phyloP scores from a whole-genome alignment of 2,329 filamentous ascomycete genomes.

The Penicillium sp. region DNA sequence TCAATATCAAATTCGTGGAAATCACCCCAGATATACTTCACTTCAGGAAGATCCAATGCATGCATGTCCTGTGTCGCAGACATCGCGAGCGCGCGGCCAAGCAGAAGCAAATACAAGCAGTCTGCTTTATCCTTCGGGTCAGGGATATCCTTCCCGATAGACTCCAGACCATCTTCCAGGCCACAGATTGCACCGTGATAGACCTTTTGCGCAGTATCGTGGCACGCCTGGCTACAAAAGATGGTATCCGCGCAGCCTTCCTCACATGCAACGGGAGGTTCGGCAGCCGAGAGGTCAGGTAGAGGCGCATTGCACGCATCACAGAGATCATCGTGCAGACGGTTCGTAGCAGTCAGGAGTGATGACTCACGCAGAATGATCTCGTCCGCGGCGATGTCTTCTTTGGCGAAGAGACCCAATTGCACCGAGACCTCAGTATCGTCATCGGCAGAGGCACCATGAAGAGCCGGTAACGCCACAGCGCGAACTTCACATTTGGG shows the following conservation, averaged over 20 bases:
- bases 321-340: constrained; percentile 81
- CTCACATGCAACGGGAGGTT: constrained; percentile 49
- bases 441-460: constrained; percentile 32
- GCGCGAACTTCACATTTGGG: constrained; percentile 80
- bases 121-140: constrained; percentile 60
- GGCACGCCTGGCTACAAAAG: constrained; percentile 61
- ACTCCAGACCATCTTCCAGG: constrained; percentile 51
- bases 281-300: constrained; percentile 54
- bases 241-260: constrained; percentile 57
- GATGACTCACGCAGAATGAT: constrained; percentile 79
- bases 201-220: constrained; percentile 53
- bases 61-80: constrained; percentile 60
- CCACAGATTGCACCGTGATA: constrained; percentile 64
- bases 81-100: constrained; percentile 61
- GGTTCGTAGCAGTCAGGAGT: constrained; percentile 83
- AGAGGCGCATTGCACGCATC: constrained; percentile 82
- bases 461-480: constrained; percentile 72
- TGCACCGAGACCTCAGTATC: constrained; percentile 59
- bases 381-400: constrained; percentile 76
- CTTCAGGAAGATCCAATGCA: constrained; percentile 60
- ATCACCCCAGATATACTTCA: constrained; percentile 68
- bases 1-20: constrained; percentile 46
- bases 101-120: constrained; percentile 60
- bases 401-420: constrained; percentile 84
- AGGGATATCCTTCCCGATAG: constrained; percentile 59